phyloP scores from a whole-genome alignment of 2,329 filamentous ascomycete species.

The Sporothrix inflata region DNA sequence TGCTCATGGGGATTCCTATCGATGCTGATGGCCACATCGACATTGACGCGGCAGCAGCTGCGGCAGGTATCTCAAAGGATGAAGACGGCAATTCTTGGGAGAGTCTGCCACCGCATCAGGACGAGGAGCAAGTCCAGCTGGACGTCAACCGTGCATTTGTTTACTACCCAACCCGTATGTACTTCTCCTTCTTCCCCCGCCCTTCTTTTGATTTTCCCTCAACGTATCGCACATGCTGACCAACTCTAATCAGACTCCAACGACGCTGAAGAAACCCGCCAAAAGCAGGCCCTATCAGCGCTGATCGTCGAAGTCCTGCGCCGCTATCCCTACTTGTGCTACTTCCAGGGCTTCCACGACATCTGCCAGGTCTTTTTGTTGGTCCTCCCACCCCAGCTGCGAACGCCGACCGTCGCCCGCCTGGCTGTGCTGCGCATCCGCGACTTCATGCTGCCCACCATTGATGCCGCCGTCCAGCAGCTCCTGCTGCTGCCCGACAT shows the following conservation, averaged over 20 bases:
- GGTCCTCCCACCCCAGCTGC: constrained; percentile 68
- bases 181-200: neutral
- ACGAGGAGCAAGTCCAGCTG: constrained; percentile 88
- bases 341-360: constrained; percentile 99
- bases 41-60: constrained; percentile 30
- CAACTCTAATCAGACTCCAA: constrained; percentile 60
- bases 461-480: constrained; percentile 79
- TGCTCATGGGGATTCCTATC: constrained; percentile 52
- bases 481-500: constrained; percentile 86
- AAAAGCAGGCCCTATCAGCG: constrained; percentile 75
- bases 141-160: constrained; percentile 97
- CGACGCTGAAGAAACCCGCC: constrained; percentile 66
- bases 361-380: constrained; percentile 95
- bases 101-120: constrained; percentile 72
- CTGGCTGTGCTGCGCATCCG: constrained; percentile 88
- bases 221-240: neutral
- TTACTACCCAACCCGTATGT: constrained; percentile 83
- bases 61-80: constrained; percentile 29
- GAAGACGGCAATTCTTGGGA: constrained; percentile 52
- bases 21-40: constrained; percentile 24
- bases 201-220: neutral
- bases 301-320: constrained; percentile 83
- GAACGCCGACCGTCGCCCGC: constrained; percentile 69
- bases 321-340: constrained; percentile 79
- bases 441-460: constrained; percentile 94